Evolutionary conservation across 441 rosid genomes (phyloP).

Genomic region (Gossypium laxum): DNA sequence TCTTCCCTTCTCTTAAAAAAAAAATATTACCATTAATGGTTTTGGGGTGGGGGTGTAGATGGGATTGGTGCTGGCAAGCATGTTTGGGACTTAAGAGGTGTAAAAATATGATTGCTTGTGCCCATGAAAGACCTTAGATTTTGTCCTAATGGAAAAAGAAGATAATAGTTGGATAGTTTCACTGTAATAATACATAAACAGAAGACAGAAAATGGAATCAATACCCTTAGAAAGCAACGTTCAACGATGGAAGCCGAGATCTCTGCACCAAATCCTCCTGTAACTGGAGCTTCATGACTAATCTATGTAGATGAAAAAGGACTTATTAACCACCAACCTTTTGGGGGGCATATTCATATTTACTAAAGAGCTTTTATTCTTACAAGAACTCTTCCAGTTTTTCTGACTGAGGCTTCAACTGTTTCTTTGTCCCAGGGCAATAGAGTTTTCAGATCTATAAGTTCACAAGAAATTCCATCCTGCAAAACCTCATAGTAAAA

Average conservation of each 20-base stretch:
- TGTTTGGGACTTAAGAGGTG: not conserved
- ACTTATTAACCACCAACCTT: conserved; percentile 4
- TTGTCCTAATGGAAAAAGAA: not conserved
- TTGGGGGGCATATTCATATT: not conserved
- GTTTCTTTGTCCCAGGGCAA: conserved; percentile 92
- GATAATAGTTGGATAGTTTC: not conserved
- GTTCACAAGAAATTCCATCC: conserved; percentile 92
- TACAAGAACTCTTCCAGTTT: conserved; percentile 85
- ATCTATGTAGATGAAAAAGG: conserved; percentile 38
- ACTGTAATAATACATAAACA: not conserved
- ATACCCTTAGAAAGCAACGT: conserved; percentile 73
- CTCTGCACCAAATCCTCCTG: conserved; percentile 98
- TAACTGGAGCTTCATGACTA: conserved; percentile 87
- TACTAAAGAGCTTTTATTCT: conserved; percentile 16
- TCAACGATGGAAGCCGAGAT: conserved; percentile 75
- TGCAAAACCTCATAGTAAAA: conserved; percentile 23
- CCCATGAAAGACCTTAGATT: not conserved
- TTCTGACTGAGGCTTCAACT: conserved; percentile 68
- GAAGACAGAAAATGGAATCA: not conserved
- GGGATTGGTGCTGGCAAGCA: not conserved
- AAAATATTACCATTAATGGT: not conserved
- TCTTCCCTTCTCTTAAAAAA: not conserved
- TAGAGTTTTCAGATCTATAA: conserved; percentile 76
- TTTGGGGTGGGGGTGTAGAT: not conserved
- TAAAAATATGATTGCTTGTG: not conserved